A percentile compares a stretch with the other conserved stretches of the same genome.
Conservation (phyloP, 345 rosid species). For the Brassica cretica region DNA sequence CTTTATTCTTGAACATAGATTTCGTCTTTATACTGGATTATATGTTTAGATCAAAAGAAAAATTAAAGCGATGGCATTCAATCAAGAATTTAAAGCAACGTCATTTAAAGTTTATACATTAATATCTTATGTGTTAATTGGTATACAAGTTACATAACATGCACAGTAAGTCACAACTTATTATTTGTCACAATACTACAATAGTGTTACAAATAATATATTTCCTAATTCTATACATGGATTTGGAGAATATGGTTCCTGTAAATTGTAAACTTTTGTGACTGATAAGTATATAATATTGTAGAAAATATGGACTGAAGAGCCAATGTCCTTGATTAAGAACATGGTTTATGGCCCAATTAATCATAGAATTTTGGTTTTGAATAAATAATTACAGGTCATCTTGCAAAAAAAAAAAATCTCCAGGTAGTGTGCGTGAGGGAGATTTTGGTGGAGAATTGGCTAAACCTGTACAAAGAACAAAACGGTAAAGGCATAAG, state of each 20-base stretch:
- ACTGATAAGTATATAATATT: neutral
- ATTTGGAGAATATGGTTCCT: neutral
- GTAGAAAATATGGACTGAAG: neutral
- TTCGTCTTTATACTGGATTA: neutral
- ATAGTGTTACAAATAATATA: neutral
- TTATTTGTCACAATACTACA: neutral
- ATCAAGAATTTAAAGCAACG: neutral
- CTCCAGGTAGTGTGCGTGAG: slow-evolving; percentile 52
- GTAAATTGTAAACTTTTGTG: neutral
- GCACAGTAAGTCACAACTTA: neutral
- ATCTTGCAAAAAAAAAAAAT: neutral
- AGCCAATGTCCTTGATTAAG: neutral
- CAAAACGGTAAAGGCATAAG: slow-evolving; percentile 40
- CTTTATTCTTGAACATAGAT: neutral
- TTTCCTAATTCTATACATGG: neutral
- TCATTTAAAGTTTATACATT: too few relatives aligned
- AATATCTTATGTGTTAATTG: neutral
- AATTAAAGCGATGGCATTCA: neutral
- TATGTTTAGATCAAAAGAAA: neutral
- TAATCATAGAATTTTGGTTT: neutral
- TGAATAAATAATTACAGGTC: neutral
- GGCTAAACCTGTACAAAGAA: slow-evolving; percentile 63
- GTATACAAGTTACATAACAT: neutral
- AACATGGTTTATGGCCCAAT: neutral
- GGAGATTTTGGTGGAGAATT: slow-evolving; percentile 84